Base-by-base conservation (phyloP, 2,329 filamentous ascomycete genomes). In the Xylaria polymorpha region DNA sequence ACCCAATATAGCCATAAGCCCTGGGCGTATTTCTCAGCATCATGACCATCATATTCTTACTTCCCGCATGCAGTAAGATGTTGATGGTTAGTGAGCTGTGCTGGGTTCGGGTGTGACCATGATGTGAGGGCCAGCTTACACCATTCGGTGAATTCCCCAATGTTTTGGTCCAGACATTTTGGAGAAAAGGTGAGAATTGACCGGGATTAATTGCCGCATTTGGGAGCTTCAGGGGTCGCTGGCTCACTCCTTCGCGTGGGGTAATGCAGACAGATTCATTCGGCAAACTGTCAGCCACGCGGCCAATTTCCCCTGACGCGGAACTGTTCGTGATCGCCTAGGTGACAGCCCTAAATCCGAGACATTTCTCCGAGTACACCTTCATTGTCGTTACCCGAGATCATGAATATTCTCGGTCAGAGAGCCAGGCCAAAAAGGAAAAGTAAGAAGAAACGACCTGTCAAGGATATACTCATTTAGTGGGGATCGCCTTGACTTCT, bases 191-290 rank as follows among this genome's bases (percentile, higher is more conserved):
- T 62, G 32, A 60, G 39, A 37, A 48, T 29, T 57, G 60, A 29
- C 61, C 65, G 61, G 68, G 65, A 25, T 57, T 59, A 32, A 46
- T 60, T 68, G 53, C 66, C 68, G 68, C 51, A 59, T 68, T 61
- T 60, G 60, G 68, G 44, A 22, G 32, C 7, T 48, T 56, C 68
- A 62, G 61, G 56, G 61, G 55, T 58, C 32, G 46, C 50, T 68
- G 51, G 65, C 35, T 68, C 22, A 43, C 56, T 43, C 37, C 37
- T 58, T 58, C 37, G 55, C 20, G 61, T 66, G 62, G 67, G 58
- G 58, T 61, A 67, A 32, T 22, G n/a, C 62, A 61, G 22, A n/a
- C 62, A 61, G 22, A 62, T 50, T 35, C 39, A 18, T 44, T 61
- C 64, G 50, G 55, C 64, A 60, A 57, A 46, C 43, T 61, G 62